These are phyloP conservation scores for Pseudocohnilembus persalinus DNA, from an alignment of 169 alveolate species.

Conservation along the genomic window DNA sequence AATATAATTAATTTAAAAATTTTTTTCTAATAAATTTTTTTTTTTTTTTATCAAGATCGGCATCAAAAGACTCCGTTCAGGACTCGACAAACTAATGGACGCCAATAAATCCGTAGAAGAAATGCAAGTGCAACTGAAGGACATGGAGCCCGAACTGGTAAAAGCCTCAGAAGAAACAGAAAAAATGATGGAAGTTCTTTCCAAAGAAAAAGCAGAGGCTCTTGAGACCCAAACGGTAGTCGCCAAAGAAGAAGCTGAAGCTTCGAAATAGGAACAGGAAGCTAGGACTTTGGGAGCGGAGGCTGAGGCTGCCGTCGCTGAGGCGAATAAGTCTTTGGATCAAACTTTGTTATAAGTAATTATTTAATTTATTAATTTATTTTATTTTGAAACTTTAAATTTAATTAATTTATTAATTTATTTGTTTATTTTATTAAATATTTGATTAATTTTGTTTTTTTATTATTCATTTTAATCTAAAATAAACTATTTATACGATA, in stretches of 20 bases:
- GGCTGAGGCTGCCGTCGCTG: conserved; percentile 54
- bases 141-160: conserved; percentile 92
- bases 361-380: too few species aligned
- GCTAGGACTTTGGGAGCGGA: conserved; percentile 46
- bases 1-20: too few species aligned
- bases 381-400: too few species aligned
- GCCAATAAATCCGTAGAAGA: conserved; percentile 78
- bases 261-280: conserved; percentile 70
- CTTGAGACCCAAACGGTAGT: conserved; percentile 82
- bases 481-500: too few species aligned
- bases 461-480: too few species aligned
- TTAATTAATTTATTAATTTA: too few species aligned
- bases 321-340: conserved; percentile 44
- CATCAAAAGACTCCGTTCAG: conserved; percentile 74
- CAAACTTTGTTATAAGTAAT: conserved; percentile 36
- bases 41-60: too few species aligned
- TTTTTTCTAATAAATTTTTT: too few species aligned
- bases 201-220: conserved; percentile 90
- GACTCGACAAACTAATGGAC: conserved; percentile 76
- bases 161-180: conserved; percentile 90
- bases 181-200: conserved; percentile 88
- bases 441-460: too few species aligned
- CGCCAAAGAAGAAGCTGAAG: conserved; percentile 79
- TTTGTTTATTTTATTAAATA: too few species aligned
- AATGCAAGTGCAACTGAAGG: conserved; percentile 69